phyloP scores from a whole-genome alignment of 495 filamentous ascomycete species.

The Xeromyces bisporus region DNA sequence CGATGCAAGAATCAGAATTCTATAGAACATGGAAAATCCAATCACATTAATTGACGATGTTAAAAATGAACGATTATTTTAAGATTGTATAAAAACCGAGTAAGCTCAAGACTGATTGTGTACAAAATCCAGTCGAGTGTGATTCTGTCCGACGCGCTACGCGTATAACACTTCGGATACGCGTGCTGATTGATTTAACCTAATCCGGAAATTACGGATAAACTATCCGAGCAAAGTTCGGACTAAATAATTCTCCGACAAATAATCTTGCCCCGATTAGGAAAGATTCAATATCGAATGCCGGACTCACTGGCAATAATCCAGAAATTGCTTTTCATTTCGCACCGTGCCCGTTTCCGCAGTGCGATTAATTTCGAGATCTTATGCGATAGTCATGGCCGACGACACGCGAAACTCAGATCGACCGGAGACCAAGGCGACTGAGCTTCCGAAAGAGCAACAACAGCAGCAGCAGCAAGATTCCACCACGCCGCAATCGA shows the following conservation, averaged over 20 bases:
- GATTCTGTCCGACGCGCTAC: constrained; percentile 17
- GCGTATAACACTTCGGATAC: constrained; percentile 13
- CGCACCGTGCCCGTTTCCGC: not conserved
- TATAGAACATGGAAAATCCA: constrained; percentile 14
- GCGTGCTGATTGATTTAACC: not conserved
- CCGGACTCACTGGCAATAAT: too few species aligned
- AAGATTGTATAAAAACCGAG: too few species aligned
- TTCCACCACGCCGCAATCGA: constrained; percentile 9
- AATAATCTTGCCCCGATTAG: not conserved
- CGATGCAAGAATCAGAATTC: constrained; percentile 1
- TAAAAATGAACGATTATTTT: too few species aligned
- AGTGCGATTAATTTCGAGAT: too few species aligned
- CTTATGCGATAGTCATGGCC: too few species aligned
- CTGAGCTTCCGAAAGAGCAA: constrained; percentile 10
- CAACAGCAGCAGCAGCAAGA: constrained; percentile 5
- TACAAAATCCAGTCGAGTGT: too few species aligned
- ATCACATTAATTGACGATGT: not conserved
- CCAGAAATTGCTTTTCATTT: not conserved
- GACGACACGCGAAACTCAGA: constrained; percentile 32
- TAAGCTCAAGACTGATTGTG: too few species aligned
- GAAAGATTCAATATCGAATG: not conserved
- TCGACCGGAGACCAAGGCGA: constrained; percentile 4
- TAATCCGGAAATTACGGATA: constrained; percentile 9
- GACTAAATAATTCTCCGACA: constrained; percentile 8
- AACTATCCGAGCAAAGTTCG: constrained; percentile 10